Base-by-base conservation (phyloP, 2,329 filamentous ascomycete genomes). In the Diaporthe vaccinii region DNA sequence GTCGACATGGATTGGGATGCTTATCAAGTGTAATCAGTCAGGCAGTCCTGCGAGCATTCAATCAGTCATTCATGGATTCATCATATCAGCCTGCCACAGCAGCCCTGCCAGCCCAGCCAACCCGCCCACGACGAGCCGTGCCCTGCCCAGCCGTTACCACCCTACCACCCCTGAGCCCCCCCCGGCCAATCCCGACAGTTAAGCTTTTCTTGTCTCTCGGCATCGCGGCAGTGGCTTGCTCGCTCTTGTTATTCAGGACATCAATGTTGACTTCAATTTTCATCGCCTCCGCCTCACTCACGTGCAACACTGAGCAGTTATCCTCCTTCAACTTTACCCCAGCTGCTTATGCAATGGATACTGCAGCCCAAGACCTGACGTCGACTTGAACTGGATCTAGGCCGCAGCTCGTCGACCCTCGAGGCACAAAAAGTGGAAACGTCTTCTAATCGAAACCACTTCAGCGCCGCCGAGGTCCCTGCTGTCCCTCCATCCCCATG, bases 41-140 rank as follows among this genome's bases (percentile, higher is more conserved):
- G 61, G 57, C 34, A 39, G 28, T 44, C 59, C 57, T 57, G 58
- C 51, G 39, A 59, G 31, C 17, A 36, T 67, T 69, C 69, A 75
- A 68, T 67, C 65, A 15, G 73, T 71, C 73, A 74, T 59, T 57
- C 53, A 57, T 25, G 51, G 31, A 72, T 61, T 61, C 69, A 72
- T 39, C 57, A 28, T n/a, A 51, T 72, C 70, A 39, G 39, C 20
- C 28, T 15, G 65, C 49, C 20, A n/a, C n/a, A n/a, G n/a, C n/a
- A 9, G 5, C 12, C 20, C 20, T 49, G 46, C 17, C n/a, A n/a
- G 10, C 22, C 49, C 31, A 17, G 28, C 31, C 55, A 14, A 9
- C 51, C 51, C 31, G 46, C 22, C 65, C n/a, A 15, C 9, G n/a
- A 41, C 67, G 22, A 9, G 58, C n/a, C 36, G 5, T 25, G n/a